Percentiles rank a stretch among this genome's conserved stretches.
Conservation (phyloP, 1,284 basidiomycete species). For the Microstroma glucosiphilum region DNA sequence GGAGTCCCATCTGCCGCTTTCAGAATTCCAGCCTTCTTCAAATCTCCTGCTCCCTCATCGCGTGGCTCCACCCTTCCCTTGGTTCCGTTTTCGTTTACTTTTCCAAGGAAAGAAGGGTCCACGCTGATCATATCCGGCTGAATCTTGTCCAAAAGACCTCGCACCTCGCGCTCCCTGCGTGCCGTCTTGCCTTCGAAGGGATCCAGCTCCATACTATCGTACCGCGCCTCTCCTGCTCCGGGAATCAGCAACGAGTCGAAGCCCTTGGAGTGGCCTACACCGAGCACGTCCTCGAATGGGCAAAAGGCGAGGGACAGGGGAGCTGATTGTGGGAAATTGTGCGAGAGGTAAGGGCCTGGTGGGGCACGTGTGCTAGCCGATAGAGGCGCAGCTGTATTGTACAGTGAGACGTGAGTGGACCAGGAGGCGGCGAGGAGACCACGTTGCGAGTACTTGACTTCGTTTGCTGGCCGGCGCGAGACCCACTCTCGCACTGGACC, state of each 20-base stretch:
- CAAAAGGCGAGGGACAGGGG: conserved; percentile 65
- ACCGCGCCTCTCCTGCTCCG: conserved; percentile 87
- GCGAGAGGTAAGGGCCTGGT: conserved; percentile 55
- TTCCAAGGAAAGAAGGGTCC: conserved; percentile 65
- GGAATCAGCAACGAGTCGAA: conserved; percentile 82
- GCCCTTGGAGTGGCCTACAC: conserved; percentile 65
- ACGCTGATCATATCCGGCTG: conserved; percentile 88
- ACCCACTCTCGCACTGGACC: conserved; percentile 70
- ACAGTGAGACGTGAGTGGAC: conserved; percentile 69
- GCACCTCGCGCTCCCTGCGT: conserved; percentile 83
- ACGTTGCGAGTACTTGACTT: conserved; percentile 58
- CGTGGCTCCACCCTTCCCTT: conserved; percentile 47
- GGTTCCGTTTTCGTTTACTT: conserved; percentile 55
- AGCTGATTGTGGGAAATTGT: conserved; percentile 54
- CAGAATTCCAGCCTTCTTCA: conserved; percentile 21
- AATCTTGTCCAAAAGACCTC: conserved; percentile 86
- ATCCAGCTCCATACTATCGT: conserved; percentile 87
- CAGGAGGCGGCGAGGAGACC: conserved; percentile 77
- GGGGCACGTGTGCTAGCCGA: conserved; percentile 42
- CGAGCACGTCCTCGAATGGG: conserved; percentile 87
- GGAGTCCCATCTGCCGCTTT: conserved; percentile 34
- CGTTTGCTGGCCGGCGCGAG: conserved; percentile 56
- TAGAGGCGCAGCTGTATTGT: conserved; percentile 23
- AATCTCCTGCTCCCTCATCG: conserved; percentile 56
- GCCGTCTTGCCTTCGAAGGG: conserved; percentile 82